Percentiles rank a stretch among this genome's conserved stretches.
Evolutionary conservation across 1,284 basidiomycete genomes (phyloP).

Genomic region (Sporisorium scitamineum): DNA sequence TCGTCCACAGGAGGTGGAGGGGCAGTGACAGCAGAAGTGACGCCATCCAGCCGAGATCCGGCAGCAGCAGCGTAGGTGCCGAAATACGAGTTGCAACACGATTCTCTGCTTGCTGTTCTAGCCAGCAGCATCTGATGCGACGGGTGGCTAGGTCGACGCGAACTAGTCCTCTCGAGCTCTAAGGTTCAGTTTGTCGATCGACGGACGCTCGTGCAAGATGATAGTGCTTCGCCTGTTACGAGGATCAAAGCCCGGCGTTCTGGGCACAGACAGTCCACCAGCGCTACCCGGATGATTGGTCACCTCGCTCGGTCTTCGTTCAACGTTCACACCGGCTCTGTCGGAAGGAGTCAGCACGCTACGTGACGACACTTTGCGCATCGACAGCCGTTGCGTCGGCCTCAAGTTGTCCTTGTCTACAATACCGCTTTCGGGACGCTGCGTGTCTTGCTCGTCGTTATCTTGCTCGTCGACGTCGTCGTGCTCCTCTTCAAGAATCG

Average conservation of each 20-base stretch:
- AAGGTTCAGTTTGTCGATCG: slow-evolving; percentile 3
- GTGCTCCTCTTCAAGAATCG: slow-evolving; percentile 32
- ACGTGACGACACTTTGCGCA: slow-evolving; percentile 16
- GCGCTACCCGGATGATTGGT: slow-evolving; percentile 5
- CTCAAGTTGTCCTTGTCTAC: slow-evolving; percentile 1
- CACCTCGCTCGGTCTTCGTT: slow-evolving; percentile 21
- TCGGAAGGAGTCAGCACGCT: not conserved
- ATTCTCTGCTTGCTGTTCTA: slow-evolving; percentile 24
- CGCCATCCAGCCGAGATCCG: slow-evolving; percentile 17
- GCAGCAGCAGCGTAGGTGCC: slow-evolving; percentile 22
- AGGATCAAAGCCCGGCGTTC: slow-evolving; percentile 26
- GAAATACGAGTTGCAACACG: slow-evolving; percentile 29
- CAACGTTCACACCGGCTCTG: not conserved
- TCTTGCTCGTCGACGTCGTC: slow-evolving; percentile 11
- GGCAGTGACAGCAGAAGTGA: not conserved
- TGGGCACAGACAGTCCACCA: slow-evolving; percentile 5
- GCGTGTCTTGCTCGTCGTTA: slow-evolving; percentile 2
- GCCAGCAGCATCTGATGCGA: slow-evolving; percentile 32
- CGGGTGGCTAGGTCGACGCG: slow-evolving; percentile 12
- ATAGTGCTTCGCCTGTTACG: slow-evolving; percentile 36
- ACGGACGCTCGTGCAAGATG: slow-evolving; percentile 34
- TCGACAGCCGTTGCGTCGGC: not conserved
- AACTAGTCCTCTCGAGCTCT: slow-evolving; percentile 9
- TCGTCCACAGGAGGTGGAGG: not conserved
- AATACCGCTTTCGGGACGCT: slow-evolving; percentile 9